Evolutionary conservation across 2,329 filamentous ascomycete genomes (phyloP), one percentile per base, ranked within the genome.

Genomic region (Claviceps sp.): DNA sequence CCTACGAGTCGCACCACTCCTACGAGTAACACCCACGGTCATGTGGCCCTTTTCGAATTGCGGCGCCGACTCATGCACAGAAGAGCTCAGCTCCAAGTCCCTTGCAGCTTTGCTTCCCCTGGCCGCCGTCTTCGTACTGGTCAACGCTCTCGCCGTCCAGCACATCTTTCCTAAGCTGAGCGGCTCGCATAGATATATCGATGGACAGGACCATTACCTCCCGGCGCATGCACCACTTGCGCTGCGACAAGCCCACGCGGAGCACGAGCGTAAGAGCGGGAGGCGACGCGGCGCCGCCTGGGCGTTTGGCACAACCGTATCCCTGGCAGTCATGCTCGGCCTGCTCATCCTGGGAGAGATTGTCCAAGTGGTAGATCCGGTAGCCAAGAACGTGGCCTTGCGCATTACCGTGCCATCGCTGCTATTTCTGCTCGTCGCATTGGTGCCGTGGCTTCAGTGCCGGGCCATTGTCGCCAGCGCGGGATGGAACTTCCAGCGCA

Each of bases 331-430:
- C 40, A 86, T 91, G 1, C 72, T 95, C 46, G 87, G 82, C 2
- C 84, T 90, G 67, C 70, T 95, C 58, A 86, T 95, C 46, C 75
- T 95, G 8, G 89, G 87, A 60, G 89, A 95, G 67, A 87, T 95
- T 44, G 82, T 86, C 26, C 87, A 88, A 61, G 75, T 85, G 5
- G 75, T 88, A n/a, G 77, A 84, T 56, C 75, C 81, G 6, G 72
- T 73, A 36, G 87, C 86, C 13, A 75, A 88, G 54, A 78, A 77
- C 22, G 63, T 85, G 30, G 87, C 84, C 22, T 72, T 94, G 58
- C 75, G 79, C 52, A 67, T 84, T 34, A 88, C 84, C 0, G 78
- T 94, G 26, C 80, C 83, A 6, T 78, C 80, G 20, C 71, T 95
- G 43, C 69, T 94, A 30, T 75, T 88, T 41, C 69, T 90, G 55